Conservation (phyloP, 345 rosid species). For the Psidium guajava region DNA sequence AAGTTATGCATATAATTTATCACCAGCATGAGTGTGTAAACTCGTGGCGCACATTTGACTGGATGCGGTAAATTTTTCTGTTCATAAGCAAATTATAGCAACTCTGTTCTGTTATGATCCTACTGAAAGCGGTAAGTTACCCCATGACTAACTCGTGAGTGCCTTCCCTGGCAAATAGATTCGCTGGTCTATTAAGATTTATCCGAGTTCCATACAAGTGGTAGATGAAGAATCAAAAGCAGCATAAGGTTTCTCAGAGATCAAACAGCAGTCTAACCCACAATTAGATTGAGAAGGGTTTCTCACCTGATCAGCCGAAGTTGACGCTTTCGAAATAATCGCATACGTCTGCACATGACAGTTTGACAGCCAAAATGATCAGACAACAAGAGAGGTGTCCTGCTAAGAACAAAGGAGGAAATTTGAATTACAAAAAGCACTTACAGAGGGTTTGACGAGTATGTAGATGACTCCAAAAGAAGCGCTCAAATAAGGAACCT, state of each 20-base stretch:
- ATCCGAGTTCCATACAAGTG: not conserved
- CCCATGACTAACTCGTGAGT: not conserved
- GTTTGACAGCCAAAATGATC: not conserved
- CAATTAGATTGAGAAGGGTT: not conserved
- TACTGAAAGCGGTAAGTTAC: not conserved
- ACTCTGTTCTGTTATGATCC: not conserved
- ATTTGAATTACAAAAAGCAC: not conserved
- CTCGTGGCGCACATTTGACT: not conserved
- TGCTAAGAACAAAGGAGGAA: not conserved
- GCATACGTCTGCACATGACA: slow-evolving; percentile 31
- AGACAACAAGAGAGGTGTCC: not conserved
- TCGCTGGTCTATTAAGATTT: not conserved
- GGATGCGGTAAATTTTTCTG: not conserved
- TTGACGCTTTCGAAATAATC: slow-evolving; percentile 41
- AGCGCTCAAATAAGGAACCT: slow-evolving; percentile 45
- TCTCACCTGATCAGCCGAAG: slow-evolving; percentile 34
- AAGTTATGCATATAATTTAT: not conserved
- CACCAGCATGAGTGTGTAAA: not conserved
- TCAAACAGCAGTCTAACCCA: not conserved
- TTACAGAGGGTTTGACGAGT: slow-evolving; percentile 39
- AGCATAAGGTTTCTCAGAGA: not conserved
- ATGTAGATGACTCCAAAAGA: slow-evolving; percentile 42
- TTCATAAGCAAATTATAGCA: not conserved
- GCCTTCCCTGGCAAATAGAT: not conserved
- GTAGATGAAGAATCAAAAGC: not conserved